phyloP scores from a whole-genome alignment of 345 rosid genomes.

The Lepidium aucheri region DNA sequence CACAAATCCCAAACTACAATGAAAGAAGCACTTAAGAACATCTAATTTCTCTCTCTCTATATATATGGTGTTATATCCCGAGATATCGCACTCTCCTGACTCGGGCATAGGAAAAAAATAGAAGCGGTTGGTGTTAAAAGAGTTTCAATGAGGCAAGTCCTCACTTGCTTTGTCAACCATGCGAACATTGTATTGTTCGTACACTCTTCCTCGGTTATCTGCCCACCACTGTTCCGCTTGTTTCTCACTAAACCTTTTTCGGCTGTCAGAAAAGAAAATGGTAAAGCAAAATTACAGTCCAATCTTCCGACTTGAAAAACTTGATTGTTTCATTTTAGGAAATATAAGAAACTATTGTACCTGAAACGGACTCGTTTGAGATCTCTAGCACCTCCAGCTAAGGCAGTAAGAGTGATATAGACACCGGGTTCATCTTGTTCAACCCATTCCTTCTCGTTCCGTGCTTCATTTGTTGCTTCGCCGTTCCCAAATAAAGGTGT shows the following conservation, averaged over 20 bases:
- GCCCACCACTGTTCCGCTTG: conserved; percentile 99
- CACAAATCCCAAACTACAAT: conserved; percentile 18
- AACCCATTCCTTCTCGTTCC: conserved; percentile 75
- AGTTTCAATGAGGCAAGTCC: conserved; percentile 52
- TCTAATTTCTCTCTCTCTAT: conserved; percentile 8
- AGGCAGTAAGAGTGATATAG: conserved; percentile 81
- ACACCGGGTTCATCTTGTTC: conserved; percentile 99
- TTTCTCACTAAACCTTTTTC: conserved; percentile 90
- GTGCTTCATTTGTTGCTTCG: conserved; percentile 58
- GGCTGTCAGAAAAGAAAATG: conserved; percentile 43
- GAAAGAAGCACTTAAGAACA: conserved; percentile 13
- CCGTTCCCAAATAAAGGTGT: conserved; percentile 34
- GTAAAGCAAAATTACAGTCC: neutral
- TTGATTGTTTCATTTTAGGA: neutral
- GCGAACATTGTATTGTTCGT: conserved; percentile 81
- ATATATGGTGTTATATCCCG: conserved; percentile 23
- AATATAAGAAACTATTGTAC: conserved; percentile 24
- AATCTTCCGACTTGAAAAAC: neutral
- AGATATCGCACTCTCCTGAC: conserved; percentile 8
- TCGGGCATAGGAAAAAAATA: conserved; percentile 17
- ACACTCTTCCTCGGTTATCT: conserved; percentile 84
- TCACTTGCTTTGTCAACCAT: conserved; percentile 68
- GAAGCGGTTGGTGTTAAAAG: conserved; percentile 16
- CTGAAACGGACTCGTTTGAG: conserved; percentile 99
- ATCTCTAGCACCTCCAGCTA: conserved; percentile 83